Conservation (phyloP, 2,329 filamentous ascomycete species). For the Botrytis deweyae region DNA sequence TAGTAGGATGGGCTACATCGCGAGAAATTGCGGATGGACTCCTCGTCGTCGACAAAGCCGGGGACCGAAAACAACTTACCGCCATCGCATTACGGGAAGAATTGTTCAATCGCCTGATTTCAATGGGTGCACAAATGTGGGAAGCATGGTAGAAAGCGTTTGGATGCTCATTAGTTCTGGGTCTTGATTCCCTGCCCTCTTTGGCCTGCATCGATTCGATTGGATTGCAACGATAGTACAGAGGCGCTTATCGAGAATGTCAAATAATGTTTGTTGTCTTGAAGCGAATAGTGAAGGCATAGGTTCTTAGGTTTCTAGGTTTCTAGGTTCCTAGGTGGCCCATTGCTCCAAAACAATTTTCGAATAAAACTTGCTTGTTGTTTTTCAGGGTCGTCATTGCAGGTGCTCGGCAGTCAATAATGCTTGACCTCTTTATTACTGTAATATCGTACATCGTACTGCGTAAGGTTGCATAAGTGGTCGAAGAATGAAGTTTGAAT, state of each 20-base stretch:
- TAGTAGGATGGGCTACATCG: constrained; percentile 76
- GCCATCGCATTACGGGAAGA: constrained; percentile 72
- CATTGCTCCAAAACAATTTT: too few relatives aligned
- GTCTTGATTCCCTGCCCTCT: neutral
- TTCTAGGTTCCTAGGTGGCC: neutral
- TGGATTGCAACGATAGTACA: neutral
- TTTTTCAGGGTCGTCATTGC: neutral
- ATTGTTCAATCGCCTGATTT: constrained; percentile 74
- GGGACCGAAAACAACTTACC: constrained; percentile 61
- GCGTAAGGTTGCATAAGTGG: neutral
- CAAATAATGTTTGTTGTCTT: neutral
- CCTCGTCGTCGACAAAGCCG: constrained; percentile 47
- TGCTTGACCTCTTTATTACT: neutral
- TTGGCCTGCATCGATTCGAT: neutral
- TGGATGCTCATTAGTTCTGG: neutral
- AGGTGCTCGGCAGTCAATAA: neutral
- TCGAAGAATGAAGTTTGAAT: neutral
- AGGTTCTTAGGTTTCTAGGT: neutral
- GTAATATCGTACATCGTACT: neutral
- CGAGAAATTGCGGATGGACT: constrained; percentile 71
- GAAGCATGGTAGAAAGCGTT: constrained; percentile 60
- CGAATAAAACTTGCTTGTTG: neutral
- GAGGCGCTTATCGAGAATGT: neutral
- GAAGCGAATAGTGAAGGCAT: neutral
- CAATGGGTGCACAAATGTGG: constrained; percentile 82